These are phyloP conservation scores for Anastatica hierochuntica DNA, from an alignment of 345 rosid genomes.

Conservation along the genomic window DNA sequence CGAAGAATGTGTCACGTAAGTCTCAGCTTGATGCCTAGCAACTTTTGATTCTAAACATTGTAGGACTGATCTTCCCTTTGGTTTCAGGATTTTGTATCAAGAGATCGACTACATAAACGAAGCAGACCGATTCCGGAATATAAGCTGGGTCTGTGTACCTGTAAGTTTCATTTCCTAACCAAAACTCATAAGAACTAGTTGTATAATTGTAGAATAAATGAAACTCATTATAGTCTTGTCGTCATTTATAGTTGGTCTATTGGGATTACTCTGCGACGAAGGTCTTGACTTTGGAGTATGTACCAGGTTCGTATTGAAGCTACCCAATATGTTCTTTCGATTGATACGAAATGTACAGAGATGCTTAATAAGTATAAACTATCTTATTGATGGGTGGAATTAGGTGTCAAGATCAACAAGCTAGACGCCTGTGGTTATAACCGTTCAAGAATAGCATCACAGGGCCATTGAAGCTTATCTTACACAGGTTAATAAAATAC, in stretches of 20 bases:
- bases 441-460: constrained; percentile 77
- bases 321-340: constrained; percentile 4
- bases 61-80: constrained; percentile 12
- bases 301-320: constrained; percentile 59
- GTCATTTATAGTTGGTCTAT: constrained; percentile 50
- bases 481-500: constrained; percentile 62
- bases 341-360: background rate
- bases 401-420: constrained; percentile 76
- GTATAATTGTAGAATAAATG: background rate
- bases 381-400: constrained; percentile 1
- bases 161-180: constrained; percentile 38
- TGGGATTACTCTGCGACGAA: constrained; percentile 92
- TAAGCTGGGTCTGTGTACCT: constrained; percentile 91
- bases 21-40: constrained; percentile 2
- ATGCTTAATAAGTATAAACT: too few relatives aligned
- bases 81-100: constrained; percentile 49
- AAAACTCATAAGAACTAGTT: background rate
- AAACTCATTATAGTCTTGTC: constrained; percentile 7
- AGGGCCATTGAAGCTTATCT: constrained; percentile 75
- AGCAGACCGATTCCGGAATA: constrained; percentile 76
- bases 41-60: background rate
- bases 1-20: constrained; percentile 83
- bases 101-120: constrained; percentile 41
- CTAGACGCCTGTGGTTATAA: constrained; percentile 41
- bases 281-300: constrained; percentile 95